Base-by-base conservation (phyloP, 495 filamentous ascomycete species). In the Elasticomyces elasticus region DNA sequence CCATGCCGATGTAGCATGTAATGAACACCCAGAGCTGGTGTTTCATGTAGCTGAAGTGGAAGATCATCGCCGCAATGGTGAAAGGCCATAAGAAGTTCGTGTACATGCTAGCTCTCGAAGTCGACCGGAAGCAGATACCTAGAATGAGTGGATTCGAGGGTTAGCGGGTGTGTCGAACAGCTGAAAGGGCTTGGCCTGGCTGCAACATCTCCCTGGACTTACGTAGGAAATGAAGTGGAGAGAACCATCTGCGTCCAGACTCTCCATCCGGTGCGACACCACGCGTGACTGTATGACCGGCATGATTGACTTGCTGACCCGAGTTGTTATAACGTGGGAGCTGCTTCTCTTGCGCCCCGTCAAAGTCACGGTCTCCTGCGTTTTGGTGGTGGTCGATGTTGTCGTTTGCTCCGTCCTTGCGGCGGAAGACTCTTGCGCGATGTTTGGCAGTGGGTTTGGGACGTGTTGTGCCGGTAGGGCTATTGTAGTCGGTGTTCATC, bases 1-100 rank as follows among this genome's bases (percentile, higher is more conserved):
- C 77, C 83, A 97, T 96, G 47, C 82, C 84, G 31, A 87, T 75
- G 44, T 87, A 88, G 47, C 82, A 84, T 57, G 85, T 76, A 33
- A 79, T 67, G 68, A 88, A 89, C 17, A 86, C 74, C 61, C 61
- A 63, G 9, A 56, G 24, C 38, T 37, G 24, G 25, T 72, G 69
- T 15, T 87, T 76, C 0, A 76, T 76, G 23, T 75, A 75, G 26
- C 75, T 77, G 59, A 81, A 89, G 54, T 82, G 77, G 67, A 87
- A 62, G 5, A 69, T 76, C 49, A 89, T 76, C 3, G 84, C 85
- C 26, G 78, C 74, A 3, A 83, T 82, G 0, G 87, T 81, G 58
- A 84, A 76, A 1, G 85, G 85, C 85, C 85, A 87, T n/a, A 89
- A 75, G 9, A 86, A 52, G 58, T 87, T 85, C 33, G 82, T 79